These are phyloP conservation scores for Paragyromitra xinjiangensis DNA, from an alignment of 495 filamentous ascomycete genomes.

Conservation along the genomic window DNA sequence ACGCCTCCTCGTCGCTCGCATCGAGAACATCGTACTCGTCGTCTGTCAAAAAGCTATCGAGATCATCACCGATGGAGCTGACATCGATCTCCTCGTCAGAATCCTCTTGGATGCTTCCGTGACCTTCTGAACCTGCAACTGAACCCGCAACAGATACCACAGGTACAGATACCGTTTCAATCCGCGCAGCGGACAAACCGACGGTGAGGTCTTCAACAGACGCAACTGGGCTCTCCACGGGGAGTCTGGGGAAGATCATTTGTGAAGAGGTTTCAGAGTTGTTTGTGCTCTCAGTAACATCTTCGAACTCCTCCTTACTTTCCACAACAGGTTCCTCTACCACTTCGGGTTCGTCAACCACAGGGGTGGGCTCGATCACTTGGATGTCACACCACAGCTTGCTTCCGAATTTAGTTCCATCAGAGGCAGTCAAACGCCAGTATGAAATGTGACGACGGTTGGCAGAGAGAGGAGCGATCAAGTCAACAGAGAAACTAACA, in stretches of 20 bases:
- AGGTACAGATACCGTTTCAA: constrained; percentile 59
- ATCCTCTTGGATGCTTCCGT: constrained; percentile 65
- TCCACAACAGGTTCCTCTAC: constrained; percentile 38
- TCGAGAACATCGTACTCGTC: constrained; percentile 98
- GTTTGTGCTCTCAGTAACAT: constrained; percentile 46
- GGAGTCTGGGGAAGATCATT: constrained; percentile 97
- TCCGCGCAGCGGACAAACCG: constrained; percentile 24
- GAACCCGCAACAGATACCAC: constrained; percentile 57
- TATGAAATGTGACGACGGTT: constrained; percentile 85
- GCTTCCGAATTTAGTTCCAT: constrained; percentile 86
- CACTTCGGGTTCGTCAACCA: constrained; percentile 47
- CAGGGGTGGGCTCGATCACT: constrained; percentile 63
- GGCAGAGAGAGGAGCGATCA: constrained; percentile 76
- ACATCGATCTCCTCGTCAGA: constrained; percentile 67
- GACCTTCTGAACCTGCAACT: constrained; percentile 58
- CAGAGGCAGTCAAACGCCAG: constrained; percentile 88
- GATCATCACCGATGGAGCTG: constrained; percentile 61
- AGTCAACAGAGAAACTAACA: constrained; percentile 80
- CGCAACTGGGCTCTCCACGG: constrained; percentile 87
- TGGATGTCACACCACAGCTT: constrained; percentile 93
- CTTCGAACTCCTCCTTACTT: constrained; percentile 43
- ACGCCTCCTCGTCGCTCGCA: constrained; percentile 86
- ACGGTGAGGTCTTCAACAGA: constrained; percentile 68
- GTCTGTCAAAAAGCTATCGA: constrained; percentile 83
- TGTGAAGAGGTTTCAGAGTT: constrained; percentile 58